Percentiles rank a stretch among this genome's conserved stretches.
Evolutionary conservation across 225 moss, liverwort and hornwort species (phyloP).

Genomic region (Pseudoscleropodium purum): DNA sequence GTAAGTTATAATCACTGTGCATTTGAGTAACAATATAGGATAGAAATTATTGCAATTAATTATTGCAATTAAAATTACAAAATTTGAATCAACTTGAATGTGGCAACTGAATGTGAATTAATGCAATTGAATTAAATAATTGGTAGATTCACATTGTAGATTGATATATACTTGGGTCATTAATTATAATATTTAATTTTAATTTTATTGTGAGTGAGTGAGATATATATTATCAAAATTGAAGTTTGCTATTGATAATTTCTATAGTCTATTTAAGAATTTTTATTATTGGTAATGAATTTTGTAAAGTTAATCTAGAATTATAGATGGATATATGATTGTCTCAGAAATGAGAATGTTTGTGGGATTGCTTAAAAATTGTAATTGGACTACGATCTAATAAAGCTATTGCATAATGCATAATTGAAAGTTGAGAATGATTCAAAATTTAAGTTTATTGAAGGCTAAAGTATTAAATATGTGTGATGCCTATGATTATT

Average conservation of each 20-base stretch:
- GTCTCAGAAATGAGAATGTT: no score
- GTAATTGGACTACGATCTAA: neutral
- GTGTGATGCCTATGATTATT: neutral
- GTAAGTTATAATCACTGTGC: neutral
- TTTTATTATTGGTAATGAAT: neutral
- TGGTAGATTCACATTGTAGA: neutral
- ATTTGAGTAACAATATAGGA: neutral
- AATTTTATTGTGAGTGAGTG: neutral
- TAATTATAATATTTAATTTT: neutral
- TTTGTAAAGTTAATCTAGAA: neutral
- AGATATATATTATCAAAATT: neutral
- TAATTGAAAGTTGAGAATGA: accelerated
- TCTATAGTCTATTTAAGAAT: neutral
- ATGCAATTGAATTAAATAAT: neutral
- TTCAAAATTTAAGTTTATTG: neutral
- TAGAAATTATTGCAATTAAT: no score
- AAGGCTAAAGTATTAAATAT: neutral
- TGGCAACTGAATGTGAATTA: neutral
- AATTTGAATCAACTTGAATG: neutral
- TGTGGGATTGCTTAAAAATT: neutral
- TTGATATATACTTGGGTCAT: neutral
- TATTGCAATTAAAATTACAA: neutral
- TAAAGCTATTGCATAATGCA: neutral
- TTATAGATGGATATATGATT: neutral
- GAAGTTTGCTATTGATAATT: neutral